Conservation (phyloP, 352 stramenopile species). For the Phytophthora chlamydospora region DNA sequence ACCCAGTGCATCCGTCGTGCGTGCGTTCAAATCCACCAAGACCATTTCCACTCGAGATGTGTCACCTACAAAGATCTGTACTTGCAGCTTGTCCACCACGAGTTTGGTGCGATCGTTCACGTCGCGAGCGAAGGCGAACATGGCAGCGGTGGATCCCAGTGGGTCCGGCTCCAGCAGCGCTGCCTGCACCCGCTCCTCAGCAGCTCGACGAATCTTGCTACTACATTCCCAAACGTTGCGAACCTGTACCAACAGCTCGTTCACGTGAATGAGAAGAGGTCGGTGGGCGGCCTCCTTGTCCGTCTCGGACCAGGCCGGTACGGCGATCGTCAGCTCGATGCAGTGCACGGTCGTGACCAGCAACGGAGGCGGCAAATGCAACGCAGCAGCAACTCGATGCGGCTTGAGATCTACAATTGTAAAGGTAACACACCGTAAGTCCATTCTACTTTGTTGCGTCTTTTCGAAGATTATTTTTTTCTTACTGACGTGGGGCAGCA, state of each 20-base stretch:
- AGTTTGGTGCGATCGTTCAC: constrained; percentile 60
- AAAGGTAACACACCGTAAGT: not conserved
- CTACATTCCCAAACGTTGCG: constrained; percentile 57
- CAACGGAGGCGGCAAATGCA: constrained; percentile 53
- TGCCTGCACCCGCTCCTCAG: constrained; percentile 39
- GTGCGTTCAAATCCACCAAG: constrained; percentile 50
- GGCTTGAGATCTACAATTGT: constrained; percentile 58
- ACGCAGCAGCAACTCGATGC: constrained; percentile 53
- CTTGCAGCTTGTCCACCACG: constrained; percentile 51
- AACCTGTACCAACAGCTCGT: constrained; percentile 59
- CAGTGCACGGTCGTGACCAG: constrained; percentile 61
- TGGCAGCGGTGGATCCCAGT: constrained; percentile 64
- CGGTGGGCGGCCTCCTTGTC: constrained; percentile 63
- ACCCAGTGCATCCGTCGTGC: constrained; percentile 69
- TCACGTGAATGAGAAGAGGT: constrained; percentile 51
- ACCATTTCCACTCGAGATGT: constrained; percentile 45
- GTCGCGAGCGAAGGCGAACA: constrained; percentile 61
- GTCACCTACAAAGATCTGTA: constrained; percentile 56
- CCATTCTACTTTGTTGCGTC: too few relatives aligned
- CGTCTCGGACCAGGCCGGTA: constrained; percentile 57
- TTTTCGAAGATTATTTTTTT: not conserved
- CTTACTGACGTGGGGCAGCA: constrained; percentile 58
- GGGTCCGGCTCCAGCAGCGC: constrained; percentile 59
- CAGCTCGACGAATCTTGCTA: constrained; percentile 38
- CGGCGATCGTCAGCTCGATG: constrained; percentile 57